Base-by-base conservation (phyloP, 176 grass and related monocot genomes). In the Musa itinerans region DNA sequence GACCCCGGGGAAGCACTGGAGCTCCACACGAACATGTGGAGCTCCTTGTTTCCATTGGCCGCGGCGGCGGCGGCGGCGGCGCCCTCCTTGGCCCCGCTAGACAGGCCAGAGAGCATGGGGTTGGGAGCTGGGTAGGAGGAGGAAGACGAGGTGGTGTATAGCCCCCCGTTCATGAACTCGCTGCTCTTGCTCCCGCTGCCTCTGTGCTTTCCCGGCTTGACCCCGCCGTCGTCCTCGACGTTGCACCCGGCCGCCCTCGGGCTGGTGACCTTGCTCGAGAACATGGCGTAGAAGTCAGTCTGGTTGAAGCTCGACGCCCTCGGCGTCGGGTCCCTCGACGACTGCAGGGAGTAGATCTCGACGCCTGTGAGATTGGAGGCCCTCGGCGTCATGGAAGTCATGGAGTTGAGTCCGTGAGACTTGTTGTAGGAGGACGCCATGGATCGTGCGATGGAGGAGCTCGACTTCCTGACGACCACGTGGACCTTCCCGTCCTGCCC, bases 251-350 rank as follows among this genome's bases (percentile, higher is more conserved):
- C 82, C 9, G 68, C 78, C 43, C 76, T 77, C 9, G 90, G 90
- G 67, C 90, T 90, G 8, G 87, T 81, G 63, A 85, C 78, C 80
- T 94, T 94, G 83, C 78, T 89, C 0, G 82, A 78, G 80, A 99
- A 99, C 95, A 99, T 99, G 82, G 95, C 83, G 83, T 99, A 94
- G 86, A 99, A 99, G 56, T 99, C 95, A 0, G 90, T 83, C 88
- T 99, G 95, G 95, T 99, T 99, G 83, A 99, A 99, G 84, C 95
- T 99, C 29, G 95, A 99, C 1, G 81, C 88, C 1, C 95, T 70
- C 23, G 95, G 95, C 48, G 95, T 99, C 20, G 95, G 95, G 82
- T 99, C 95, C 15, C 88, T 24, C 23, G 95, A 99, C 17, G 90
- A 90, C 84, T 94, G 95, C 69, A 99, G 78, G 17, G 95, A 99